phyloP scores from a whole-genome alignment of 495 filamentous ascomycete species.

The Acidomyces sp. region DNA sequence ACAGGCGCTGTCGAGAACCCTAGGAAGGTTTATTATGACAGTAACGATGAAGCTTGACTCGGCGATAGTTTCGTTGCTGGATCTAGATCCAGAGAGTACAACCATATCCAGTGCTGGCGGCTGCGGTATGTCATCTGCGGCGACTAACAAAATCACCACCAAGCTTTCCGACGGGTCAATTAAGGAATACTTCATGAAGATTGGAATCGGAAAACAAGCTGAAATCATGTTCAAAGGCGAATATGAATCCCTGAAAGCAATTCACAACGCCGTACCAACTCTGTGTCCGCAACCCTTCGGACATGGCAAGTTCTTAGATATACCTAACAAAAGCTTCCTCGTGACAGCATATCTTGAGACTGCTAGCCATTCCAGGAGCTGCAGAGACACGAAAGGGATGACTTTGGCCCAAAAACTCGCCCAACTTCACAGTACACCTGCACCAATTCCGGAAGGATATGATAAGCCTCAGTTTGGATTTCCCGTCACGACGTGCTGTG shows the following conservation, averaged over 20 bases:
- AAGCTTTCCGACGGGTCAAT: conserved; percentile 38
- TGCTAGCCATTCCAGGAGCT: conserved; percentile 22
- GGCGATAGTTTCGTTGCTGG: conserved; percentile 40
- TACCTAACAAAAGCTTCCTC: conserved; percentile 49
- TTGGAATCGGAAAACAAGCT: conserved; percentile 47
- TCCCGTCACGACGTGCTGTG: conserved; percentile 71
- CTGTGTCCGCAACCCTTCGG: conserved; percentile 63
- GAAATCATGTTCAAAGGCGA: conserved; percentile 73
- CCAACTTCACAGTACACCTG: conserved; percentile 63
- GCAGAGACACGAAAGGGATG: conserved; percentile 18
- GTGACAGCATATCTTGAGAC: conserved; percentile 73
- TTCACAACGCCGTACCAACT: conserved; percentile 53
- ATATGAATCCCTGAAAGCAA: conserved; percentile 68
- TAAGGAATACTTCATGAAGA: conserved; percentile 71
- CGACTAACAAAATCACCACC: conserved; percentile 54
- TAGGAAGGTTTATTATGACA: too few species aligned
- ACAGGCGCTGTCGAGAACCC: too few species aligned
- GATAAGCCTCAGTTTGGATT: conserved; percentile 61
- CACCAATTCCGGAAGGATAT: conserved; percentile 48
- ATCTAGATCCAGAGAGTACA: conserved; percentile 45
- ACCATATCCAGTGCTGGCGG: conserved; percentile 50
- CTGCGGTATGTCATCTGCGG: conserved; percentile 51
- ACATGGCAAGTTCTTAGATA: conserved; percentile 46
- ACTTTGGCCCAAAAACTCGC: conserved; percentile 65
- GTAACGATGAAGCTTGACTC: conserved; percentile 33